These are phyloP conservation scores for Fennellomyces sp. DNA, from an alignment of 371 early-diverging fungal species.

Conservation along the genomic window DNA sequence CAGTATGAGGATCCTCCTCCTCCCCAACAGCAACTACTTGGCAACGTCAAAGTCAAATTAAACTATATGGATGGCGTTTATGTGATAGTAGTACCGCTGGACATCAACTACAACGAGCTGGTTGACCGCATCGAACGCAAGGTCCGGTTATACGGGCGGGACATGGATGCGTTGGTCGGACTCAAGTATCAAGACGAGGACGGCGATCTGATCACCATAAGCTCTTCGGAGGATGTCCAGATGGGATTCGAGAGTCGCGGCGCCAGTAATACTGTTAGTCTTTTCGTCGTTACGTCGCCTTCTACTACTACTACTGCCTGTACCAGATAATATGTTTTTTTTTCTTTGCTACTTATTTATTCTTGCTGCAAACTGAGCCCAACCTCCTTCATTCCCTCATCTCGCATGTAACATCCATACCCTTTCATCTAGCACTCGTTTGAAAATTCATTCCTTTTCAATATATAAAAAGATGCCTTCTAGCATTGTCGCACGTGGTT, in stretches of 20 bases:
- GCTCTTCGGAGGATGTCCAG: constrained; percentile 85
- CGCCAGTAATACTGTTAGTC: constrained; percentile 36
- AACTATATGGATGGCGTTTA: constrained; percentile 86
- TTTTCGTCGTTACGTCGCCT: constrained; percentile 28
- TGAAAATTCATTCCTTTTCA: too few species aligned
- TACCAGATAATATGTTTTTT: neutral
- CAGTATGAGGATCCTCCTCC: neutral
- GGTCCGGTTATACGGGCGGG: constrained; percentile 69
- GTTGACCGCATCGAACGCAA: constrained; percentile 83
- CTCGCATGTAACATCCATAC: neutral
- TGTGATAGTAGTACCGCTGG: constrained; percentile 81
- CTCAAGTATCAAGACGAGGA: constrained; percentile 93
- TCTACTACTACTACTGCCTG: neutral
- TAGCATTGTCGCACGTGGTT: too few species aligned
- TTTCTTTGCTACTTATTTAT: neutral
- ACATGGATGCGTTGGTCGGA: constrained; percentile 46
- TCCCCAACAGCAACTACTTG: neutral
- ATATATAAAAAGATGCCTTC: too few species aligned
- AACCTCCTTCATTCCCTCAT: neutral
- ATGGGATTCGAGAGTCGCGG: constrained; percentile 84
- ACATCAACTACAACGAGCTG: constrained; percentile 75
- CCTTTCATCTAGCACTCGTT: neutral
- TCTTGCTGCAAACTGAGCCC: neutral
- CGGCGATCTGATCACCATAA: constrained; percentile 84
- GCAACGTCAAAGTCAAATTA: constrained; percentile 75